A percentile compares a stretch with the other conserved stretches of the same genome.
Evolutionary conservation across 1,139 yeast species (phyloP).

Genomic region (Lodderomyces margitis): DNA sequence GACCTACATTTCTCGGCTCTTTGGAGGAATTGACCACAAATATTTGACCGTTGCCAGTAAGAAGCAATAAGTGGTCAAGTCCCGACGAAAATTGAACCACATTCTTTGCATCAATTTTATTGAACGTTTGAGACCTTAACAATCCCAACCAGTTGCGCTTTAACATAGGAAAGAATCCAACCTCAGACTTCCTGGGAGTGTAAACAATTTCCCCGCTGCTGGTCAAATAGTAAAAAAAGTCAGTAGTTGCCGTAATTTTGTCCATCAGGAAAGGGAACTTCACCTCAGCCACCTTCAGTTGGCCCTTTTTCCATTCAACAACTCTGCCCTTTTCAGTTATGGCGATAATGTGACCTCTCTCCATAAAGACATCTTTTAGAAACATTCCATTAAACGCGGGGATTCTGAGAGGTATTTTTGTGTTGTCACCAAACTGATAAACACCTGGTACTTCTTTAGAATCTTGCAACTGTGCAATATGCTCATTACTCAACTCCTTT

Average conservation of each 20-base stretch:
- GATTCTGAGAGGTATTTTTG: slow-evolving; percentile 58
- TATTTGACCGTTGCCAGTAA: slow-evolving; percentile 62
- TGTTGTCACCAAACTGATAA: slow-evolving; percentile 39
- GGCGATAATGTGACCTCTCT: slow-evolving; percentile 51
- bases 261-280: slow-evolving; percentile 44
- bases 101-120: slow-evolving; percentile 27
- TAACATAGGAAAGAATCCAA: slow-evolving; percentile 18
- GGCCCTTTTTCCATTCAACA: slow-evolving; percentile 60
- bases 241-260: slow-evolving; percentile 52
- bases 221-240: slow-evolving; percentile 57
- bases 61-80: slow-evolving; percentile 58
- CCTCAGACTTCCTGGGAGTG: slow-evolving; percentile 37
- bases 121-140: slow-evolving; percentile 11
- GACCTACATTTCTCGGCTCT: slow-evolving; percentile 56
- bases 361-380: slow-evolving; percentile 57
- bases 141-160: slow-evolving; percentile 28
- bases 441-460: slow-evolving; percentile 33
- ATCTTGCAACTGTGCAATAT: slow-evolving; percentile 21
- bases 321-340: slow-evolving; percentile 74
- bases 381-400: slow-evolving; percentile 61
- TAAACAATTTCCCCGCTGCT: slow-evolving; percentile 52
- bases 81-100: slow-evolving; percentile 61
- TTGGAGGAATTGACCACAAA: slow-evolving; percentile 61
- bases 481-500: slow-evolving; percentile 33
- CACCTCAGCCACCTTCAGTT: slow-evolving; percentile 19